A percentile compares a stretch with the other conserved stretches of the same genome.
Conservation (phyloP, 768 basidiomycete genomes). For the Lyophyllum decastes region DNA sequence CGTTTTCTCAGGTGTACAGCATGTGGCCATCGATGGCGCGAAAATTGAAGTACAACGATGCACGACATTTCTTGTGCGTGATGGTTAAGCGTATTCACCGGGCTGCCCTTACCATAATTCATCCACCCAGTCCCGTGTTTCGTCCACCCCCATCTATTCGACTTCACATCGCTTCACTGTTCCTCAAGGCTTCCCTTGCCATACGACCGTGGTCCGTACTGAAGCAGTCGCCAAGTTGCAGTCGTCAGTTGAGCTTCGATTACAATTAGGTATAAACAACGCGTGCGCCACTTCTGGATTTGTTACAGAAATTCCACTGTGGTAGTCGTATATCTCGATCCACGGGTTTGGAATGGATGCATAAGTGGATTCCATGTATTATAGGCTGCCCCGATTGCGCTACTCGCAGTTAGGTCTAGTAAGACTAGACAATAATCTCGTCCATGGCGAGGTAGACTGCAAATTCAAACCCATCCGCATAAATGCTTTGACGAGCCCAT, state of each 20-base stretch:
- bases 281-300: conserved; percentile 9
- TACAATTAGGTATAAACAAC: conserved; percentile 13
- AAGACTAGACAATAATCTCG: neutral
- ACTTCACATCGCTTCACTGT: too few species aligned
- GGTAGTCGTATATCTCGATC: neutral
- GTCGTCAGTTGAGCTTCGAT: neutral
- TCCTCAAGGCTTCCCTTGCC: too few species aligned
- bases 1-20: conserved; percentile 49
- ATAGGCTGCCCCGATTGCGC: too few species aligned
- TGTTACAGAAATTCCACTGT: neutral
- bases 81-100: neutral
- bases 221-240: too few species aligned
- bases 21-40: conserved; percentile 71
- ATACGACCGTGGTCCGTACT: too few species aligned
- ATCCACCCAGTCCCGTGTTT: neutral
- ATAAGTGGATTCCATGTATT: neutral
- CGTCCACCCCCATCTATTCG: neutral
- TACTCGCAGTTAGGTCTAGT: neutral
- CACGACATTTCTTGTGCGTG: neutral
- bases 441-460: too few species aligned
- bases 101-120: neutral
- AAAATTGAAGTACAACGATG: conserved; percentile 42
- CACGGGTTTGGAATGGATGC: neutral
- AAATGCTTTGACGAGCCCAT: too few species aligned
- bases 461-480: too few species aligned